These are phyloP conservation scores for Fusarium sp. DNA, from an alignment of 2,329 filamentous ascomycete species.

Conservation along the genomic window DNA sequence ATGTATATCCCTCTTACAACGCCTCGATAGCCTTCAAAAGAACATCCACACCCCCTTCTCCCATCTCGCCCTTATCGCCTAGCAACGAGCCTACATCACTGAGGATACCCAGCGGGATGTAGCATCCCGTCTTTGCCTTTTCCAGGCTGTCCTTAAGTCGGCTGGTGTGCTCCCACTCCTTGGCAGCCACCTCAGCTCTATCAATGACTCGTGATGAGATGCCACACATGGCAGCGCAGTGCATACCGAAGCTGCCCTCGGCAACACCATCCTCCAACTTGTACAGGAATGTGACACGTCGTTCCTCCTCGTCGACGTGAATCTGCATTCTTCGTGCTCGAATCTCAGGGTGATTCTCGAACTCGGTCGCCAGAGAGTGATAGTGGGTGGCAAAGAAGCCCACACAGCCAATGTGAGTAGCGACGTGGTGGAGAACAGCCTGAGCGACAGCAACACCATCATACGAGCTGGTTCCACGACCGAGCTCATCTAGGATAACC, in stretches of 20 bases:
- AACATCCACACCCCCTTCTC: slow-evolving; percentile 67
- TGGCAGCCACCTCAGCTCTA: slow-evolving; percentile 87
- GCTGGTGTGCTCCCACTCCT: slow-evolving; percentile 95
- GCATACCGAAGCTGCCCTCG: slow-evolving; percentile 98
- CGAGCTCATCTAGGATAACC: slow-evolving; percentile 96
- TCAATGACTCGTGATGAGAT: slow-evolving; percentile 87
- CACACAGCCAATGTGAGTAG: slow-evolving; percentile 90
- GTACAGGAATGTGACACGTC: slow-evolving; percentile 96
- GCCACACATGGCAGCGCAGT: slow-evolving; percentile 98
- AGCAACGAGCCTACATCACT: slow-evolving; percentile 88
- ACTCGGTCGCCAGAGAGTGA: slow-evolving; percentile 92
- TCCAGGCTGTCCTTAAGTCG: slow-evolving; percentile 90
- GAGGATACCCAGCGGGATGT: slow-evolving; percentile 85
- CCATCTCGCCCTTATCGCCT: slow-evolving; percentile 65
- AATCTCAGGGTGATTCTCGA: slow-evolving; percentile 89
- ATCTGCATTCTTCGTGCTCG: slow-evolving; percentile 92
- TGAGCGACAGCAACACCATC: slow-evolving; percentile 97
- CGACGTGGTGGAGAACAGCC: slow-evolving; percentile 95
- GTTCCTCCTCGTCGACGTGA: slow-evolving; percentile 84
- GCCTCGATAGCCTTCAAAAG: slow-evolving; percentile 70
- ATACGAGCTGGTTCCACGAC: slow-evolving; percentile 93
- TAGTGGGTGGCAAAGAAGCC: slow-evolving; percentile 99
- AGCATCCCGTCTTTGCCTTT: slow-evolving; percentile 80
- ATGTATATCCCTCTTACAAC: slow-evolving; percentile 53
- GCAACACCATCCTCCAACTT: slow-evolving; percentile 93